Evolutionary conservation across 169 alveolate species (phyloP), one percentile per base, ranked within the genome.

Genomic region (Cyclospora cayetanensis): DNA sequence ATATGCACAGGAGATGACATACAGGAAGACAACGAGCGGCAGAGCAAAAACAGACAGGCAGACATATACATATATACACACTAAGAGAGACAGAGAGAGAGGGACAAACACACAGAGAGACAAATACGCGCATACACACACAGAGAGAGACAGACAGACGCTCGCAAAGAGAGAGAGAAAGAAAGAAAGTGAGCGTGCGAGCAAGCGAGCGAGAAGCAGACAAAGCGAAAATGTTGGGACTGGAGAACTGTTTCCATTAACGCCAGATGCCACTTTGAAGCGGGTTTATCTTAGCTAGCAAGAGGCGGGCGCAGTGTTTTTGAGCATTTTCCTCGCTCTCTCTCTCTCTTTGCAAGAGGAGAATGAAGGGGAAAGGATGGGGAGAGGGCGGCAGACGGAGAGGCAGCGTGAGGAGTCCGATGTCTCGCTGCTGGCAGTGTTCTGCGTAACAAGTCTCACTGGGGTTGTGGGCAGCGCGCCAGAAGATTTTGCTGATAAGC

Each of bases 401-500:
- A 25, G 25, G 27, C 18, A 42, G 0, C 11, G 63, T 7, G 25
- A 72, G 22, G 15, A 7, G 15, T 11, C 79, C 15, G 43, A 7
- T 15, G 15, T 15, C 22, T 66, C 43, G 53, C 7, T 15, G 15
- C 7, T 9, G 72, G 31, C n/a, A 60, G 72, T n/a, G n/a, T n/a
- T n/a, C n/a, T n/a, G n/a, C n/a, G n/a, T n/a, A 50, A 9, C 60
- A 31, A 27, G 25, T 9, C 80, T 2, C 9, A 77, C 88, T 41
- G 27, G 88, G 88, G 12, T 42, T 43, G 66, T 77, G 35, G 22
- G 88, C 66, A 18, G 66, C 52, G n/a, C 88, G 15, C 88, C 88
- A 77, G 70, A 77, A 77, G 42, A 77, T 52, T 46, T 77, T 77
- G 50, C 66, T 39, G 46, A 77, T 52, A 9, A 77, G 88, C 95